A percentile compares a stretch with the other conserved stretches of the same genome.
Evolutionary conservation across 1,284 basidiomycete species (phyloP).

Genomic region (Ceratobasidium sp.): DNA sequence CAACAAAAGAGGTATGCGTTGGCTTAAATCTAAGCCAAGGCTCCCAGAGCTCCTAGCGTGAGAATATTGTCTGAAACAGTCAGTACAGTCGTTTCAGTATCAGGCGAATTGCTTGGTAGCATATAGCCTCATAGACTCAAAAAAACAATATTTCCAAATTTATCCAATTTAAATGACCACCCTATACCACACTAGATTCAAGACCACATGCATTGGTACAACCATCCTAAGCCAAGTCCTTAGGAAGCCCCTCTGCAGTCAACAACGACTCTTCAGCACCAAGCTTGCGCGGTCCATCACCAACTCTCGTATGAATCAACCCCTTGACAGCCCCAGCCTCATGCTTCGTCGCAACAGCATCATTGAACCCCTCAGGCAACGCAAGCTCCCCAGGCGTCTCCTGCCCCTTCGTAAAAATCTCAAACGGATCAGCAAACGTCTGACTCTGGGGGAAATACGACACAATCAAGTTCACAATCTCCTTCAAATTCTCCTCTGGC

Average conservation of each 20-base stretch:
- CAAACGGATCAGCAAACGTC: constrained; percentile 82
- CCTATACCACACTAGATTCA: no score
- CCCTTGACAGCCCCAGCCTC: constrained; percentile 84
- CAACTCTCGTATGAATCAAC: constrained; percentile 92
- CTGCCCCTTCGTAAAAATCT: constrained; percentile 63
- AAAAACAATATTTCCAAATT: no score
- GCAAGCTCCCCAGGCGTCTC: constrained; percentile 58
- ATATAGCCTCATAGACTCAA: no score
- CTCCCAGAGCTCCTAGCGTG: background rate
- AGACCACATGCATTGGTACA: background rate
- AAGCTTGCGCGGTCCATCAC: constrained; percentile 86
- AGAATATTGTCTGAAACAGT: background rate
- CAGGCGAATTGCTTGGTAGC: no score
- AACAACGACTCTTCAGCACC: constrained; percentile 70
- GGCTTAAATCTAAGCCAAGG: background rate
- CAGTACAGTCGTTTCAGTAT: background rate
- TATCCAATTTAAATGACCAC: no score
- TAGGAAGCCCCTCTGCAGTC: constrained; percentile 70
- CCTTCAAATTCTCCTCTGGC: constrained; percentile 79
- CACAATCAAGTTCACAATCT: constrained; percentile 81
- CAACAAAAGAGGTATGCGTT: no score
- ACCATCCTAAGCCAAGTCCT: constrained; percentile 17
- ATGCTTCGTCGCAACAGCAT: constrained; percentile 79
- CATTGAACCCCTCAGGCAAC: constrained; percentile 78
- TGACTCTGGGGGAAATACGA: constrained; percentile 87